phyloP scores from a whole-genome alignment of 148 eudicot genomes.

The Chenopodium suecicum region DNA sequence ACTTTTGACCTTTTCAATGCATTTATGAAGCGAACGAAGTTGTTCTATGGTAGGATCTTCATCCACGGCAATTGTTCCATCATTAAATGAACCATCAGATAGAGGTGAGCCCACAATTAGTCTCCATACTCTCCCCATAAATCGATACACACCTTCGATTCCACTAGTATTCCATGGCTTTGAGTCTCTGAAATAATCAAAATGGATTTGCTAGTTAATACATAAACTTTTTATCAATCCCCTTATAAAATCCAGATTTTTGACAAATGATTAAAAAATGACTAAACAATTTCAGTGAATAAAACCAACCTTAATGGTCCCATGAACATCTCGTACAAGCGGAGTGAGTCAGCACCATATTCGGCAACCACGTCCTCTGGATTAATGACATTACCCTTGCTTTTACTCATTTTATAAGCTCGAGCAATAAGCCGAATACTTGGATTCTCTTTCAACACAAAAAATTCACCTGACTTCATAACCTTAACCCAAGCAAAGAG shows the following conservation, averaged over 20 bases:
- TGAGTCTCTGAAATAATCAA: constrained; percentile 53
- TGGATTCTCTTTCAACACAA: constrained; percentile 82
- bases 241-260: background rate
- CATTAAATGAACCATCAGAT: constrained; percentile 61
- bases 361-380: constrained; percentile 92
- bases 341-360: constrained; percentile 97
- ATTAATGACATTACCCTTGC: constrained; percentile 94
- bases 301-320: constrained; percentile 81
- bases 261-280: background rate
- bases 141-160: constrained; percentile 96
- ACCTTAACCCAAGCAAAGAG: constrained; percentile 45
- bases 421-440: constrained; percentile 69
- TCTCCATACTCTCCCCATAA: constrained; percentile 92
- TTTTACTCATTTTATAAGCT: constrained; percentile 96
- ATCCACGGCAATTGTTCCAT: constrained; percentile 60
- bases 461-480: constrained; percentile 76
- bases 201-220: background rate
- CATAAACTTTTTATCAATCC: background rate
- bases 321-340: constrained; percentile 99
- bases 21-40: constrained; percentile 79
- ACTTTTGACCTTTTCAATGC: constrained; percentile 70
- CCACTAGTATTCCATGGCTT: constrained; percentile 98
- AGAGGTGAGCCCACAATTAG: constrained; percentile 75
- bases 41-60: constrained; percentile 75
- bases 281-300: constrained; percentile 10